Evolutionary conservation across 257 asterid genomes (phyloP), one percentile per base, ranked within the genome.

Genomic region (Apocynum venetum): DNA sequence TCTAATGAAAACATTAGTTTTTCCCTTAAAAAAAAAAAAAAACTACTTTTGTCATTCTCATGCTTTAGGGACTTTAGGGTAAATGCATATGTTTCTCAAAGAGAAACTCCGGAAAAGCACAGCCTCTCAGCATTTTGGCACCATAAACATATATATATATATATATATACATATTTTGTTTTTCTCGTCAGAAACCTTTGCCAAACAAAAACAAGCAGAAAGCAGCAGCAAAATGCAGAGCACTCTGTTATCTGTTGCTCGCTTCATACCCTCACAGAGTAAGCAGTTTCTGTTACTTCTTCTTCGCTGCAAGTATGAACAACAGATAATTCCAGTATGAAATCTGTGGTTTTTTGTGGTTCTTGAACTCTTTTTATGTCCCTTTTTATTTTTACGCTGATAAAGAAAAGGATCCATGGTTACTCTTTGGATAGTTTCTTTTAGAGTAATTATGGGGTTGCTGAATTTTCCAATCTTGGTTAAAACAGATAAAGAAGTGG

Each of bases 201-300:
- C 36, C 59, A 63, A 53, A 3, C 55, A 55, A 43, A 63, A 43
- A 41, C 0, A 51, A 56, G 46, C 9, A 41, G 59, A 64, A 55
- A 56, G 15, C 47, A 41, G 47, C 25, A 55, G 61, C 20, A 20
- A 77, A 44, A 89, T 91, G 97, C 91, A 88, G 82, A 77, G 78
- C 79, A 73, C 91, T 80, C 83, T 88, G 73, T 59, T 86, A 59
- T 88, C 88, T 73, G 88, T 88, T 82, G 78, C 95, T 76, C 77
- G 88, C 79, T 88, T 76, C 81, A 66, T 84, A 59, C 63, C 86
- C 74, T 81, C 85, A 15, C 86, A 60, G 11, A 80, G 97, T 91
- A 77, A 85, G 90, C 77, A 57, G 31, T 65, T 67, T 53, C 44
- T 51, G 38, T 69, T 43, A 0, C 12, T 46, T 55, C 35, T 55